Evolutionary conservation across 192 early-diverging fungal genomes (phyloP), one percentile per base, ranked within the genome.

Genomic region (Oehlia diaphana): DNA sequence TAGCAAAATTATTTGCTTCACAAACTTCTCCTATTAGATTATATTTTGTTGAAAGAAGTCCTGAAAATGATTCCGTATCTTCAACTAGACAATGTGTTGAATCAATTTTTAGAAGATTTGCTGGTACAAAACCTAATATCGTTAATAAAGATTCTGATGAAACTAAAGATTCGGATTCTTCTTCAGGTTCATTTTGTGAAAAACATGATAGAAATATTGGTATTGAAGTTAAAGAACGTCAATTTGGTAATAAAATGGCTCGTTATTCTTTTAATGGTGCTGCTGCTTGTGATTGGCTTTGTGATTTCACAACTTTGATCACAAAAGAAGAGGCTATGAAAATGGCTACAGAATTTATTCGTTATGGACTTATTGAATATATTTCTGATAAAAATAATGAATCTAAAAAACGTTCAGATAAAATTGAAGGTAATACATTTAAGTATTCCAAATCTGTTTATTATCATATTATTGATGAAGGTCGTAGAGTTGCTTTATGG

Each of bases 241-340:
- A 83, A 37, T 62, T 80, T 53, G 80, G 83, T 31, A 79, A 82
- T 37, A 82, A 77, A 65, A 62, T 64, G 3, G 83, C 81, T 66
- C 81, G 78, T 50, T 69, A 87, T 35, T 85, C 85, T 0, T 91
- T 91, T 79, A 82, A 82, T 63, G 89, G 89, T 4, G 72, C 74
- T 53, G 62, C 78, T 21, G 86, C 84, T 21, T 83, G 83, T 14
- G 88, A 88, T 6, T 90, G 87, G 87, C 76, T 90, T 16, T 65
- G 86, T 44, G 86, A 89, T n/a, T 84, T 88, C 53, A 83, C 83
- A 2, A 87, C 88, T 0, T 85, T 87, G 6, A 83, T 87, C 72
- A 83, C 81, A 53, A 82, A 80, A 33, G 83, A 89, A 53, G 89
- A 90, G 58, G 86, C 89, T 1, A 79, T 84, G 53, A 37, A 79